A percentile compares a stretch with the other conserved stretches of the same genome.
phyloP scores from a whole-genome alignment of 1,284 basidiomycete species.

The Melampsora abietis-canadensis region DNA sequence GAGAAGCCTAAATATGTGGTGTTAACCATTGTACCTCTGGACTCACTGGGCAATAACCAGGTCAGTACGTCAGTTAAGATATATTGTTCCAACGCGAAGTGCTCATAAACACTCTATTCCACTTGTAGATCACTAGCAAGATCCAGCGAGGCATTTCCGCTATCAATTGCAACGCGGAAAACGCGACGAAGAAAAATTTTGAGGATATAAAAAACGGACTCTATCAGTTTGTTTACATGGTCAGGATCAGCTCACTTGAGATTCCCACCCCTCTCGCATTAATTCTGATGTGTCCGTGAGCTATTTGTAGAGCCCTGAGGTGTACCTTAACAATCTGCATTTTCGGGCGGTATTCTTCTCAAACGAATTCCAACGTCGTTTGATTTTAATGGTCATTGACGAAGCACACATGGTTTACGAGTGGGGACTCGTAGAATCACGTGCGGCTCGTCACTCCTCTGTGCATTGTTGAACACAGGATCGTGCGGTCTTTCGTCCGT shows the following conservation, averaged over 20 bases:
- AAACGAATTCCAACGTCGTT: background rate
- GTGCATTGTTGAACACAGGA: background rate
- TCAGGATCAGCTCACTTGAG: no score
- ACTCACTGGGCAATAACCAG: slow-evolving; percentile 19
- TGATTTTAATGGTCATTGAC: slow-evolving; percentile 8
- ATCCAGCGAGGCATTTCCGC: background rate
- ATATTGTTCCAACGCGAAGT: no score
- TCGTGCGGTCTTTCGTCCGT: background rate
- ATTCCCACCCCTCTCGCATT: no score
- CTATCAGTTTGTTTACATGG: slow-evolving; percentile 16
- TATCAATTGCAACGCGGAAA: slow-evolving; percentile 11
- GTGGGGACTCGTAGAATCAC: slow-evolving; percentile 16
- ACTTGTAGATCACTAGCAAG: slow-evolving; percentile 1
- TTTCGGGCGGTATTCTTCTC: slow-evolving; percentile 7
- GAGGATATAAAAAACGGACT: background rate
- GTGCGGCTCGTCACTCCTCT: background rate
- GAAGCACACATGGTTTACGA: slow-evolving; percentile 15
- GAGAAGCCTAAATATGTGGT: background rate
- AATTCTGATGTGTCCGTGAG: no score
- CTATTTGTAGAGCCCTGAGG: background rate
- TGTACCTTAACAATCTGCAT: slow-evolving; percentile 4
- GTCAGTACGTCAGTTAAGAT: background rate
- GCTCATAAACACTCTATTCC: no score
- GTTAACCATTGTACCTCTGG: background rate
- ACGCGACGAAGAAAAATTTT: background rate